Base-by-base conservation (phyloP, 805 yeast species). In the Pichia deserticola region DNA sequence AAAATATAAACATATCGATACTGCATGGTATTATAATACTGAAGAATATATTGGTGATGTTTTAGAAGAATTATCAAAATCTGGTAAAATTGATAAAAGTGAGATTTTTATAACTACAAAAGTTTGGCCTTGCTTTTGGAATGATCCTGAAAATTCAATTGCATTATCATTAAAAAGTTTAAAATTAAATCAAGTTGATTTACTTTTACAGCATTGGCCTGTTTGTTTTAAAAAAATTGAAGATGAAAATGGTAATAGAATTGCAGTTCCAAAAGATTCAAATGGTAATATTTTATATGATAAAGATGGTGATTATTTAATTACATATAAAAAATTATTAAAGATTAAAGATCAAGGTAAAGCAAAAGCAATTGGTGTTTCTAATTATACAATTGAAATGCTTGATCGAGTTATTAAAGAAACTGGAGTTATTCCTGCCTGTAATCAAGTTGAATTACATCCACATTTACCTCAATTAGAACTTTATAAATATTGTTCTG, bases 301-400 rank as follows among this genome's bases (percentile, higher is more conserved):
- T 41, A 93, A 88, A 68, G 86, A 82, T 50, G 97, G 87, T 27
- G 95, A 89, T 61, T 95, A 57, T 48, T 64, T 92, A n/a, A 79
- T 81, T 39, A 90, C 92, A 15, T 78, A 76, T 54, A 81, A 82
- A 59, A 82, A 83, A 56, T 68, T 85, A 48, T 86, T 86, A 48
- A 89, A 87, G 60, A 84, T 85, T 40, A 73, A 66, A 45, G 74
- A 73, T 10, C 72, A 77, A 7, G 69, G 70, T 67, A 70, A 71
- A 46, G 71, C 73, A 9, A 76, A 66, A 55, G 74, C 81, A 30
- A 71, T 81, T 50, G 86, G 86, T 47, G 82, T 81, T 8, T 78
- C 82, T 10, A 81, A 81, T 61, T 79, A 68, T 59, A 66, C 73
- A 5, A 61, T 66, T 37, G 65, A 60, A 33, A 65, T 68, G 45